phyloP scores from a whole-genome alignment of 179 eudicot species.

The Heliamphora pulchella region DNA sequence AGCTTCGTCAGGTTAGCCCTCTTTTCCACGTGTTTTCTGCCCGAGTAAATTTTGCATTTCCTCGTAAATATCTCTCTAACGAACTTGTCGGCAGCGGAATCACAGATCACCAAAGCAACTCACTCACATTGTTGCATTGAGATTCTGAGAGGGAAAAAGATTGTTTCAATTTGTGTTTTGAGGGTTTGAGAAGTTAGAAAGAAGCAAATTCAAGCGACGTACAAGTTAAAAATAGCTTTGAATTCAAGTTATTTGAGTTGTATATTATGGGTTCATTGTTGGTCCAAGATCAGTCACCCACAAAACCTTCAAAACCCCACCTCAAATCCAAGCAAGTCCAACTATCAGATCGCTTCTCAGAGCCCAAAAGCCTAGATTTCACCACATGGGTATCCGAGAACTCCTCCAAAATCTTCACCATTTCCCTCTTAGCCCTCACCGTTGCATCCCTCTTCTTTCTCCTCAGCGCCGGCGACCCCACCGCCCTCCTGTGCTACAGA shows the following conservation, averaged over 20 bases:
- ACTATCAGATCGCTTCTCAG: conserved; percentile 36
- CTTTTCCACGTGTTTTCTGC: conserved; percentile 3
- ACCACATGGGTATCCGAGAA: conserved; percentile 67
- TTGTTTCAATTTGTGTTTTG: background rate
- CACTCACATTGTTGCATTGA: background rate
- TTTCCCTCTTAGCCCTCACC: conserved; percentile 46
- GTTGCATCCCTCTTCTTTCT: conserved; percentile 70
- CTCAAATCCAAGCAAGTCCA: conserved; percentile 23
- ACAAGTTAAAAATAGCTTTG: background rate
- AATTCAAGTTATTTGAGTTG: background rate
- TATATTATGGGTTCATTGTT: conserved; percentile 32
- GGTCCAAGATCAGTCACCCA: conserved; percentile 50
- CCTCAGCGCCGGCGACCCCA: conserved; percentile 46
- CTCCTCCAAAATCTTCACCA: conserved; percentile 44
- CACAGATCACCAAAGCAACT: background rate
- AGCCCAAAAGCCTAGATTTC: conserved; percentile 56
- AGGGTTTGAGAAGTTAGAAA: background rate
- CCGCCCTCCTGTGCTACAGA: conserved; percentile 61
- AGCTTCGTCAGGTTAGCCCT: background rate
- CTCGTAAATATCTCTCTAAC: background rate
- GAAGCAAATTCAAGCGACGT: conserved; percentile 1
- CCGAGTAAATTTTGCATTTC: background rate
- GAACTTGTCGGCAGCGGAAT: background rate
- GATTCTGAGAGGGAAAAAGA: background rate
- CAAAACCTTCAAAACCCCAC: conserved; percentile 33